phyloP scores from a whole-genome alignment of 805 yeast species.

The Zygoascus biomembranicola region DNA sequence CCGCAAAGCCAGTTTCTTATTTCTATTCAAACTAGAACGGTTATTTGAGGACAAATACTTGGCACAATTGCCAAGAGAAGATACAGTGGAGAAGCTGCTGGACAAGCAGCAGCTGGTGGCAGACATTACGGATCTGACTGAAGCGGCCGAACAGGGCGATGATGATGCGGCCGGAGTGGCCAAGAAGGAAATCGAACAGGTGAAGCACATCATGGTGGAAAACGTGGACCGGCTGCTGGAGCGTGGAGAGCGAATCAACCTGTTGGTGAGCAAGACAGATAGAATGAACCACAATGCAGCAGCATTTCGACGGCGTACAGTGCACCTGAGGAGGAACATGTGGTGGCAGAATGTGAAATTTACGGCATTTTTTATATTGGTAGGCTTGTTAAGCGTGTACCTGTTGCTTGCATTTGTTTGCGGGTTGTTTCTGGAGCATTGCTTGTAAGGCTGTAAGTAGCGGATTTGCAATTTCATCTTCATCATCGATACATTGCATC shows the following conservation, averaged over 20 bases:
- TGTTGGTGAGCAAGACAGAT: slow-evolving; percentile 72
- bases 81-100: neutral
- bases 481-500: no score
- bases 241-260: slow-evolving; percentile 69
- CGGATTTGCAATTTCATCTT: no score
- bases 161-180: slow-evolving; percentile 23
- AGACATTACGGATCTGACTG: neutral
- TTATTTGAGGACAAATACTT: slow-evolving; percentile 4
- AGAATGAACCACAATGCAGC: slow-evolving; percentile 57
- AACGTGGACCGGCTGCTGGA: slow-evolving; percentile 63
- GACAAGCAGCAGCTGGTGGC: neutral
- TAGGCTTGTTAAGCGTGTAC: neutral
- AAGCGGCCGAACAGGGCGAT: slow-evolving; percentile 14
- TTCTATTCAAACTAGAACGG: slow-evolving; percentile 17
- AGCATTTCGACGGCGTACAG: slow-evolving; percentile 63
- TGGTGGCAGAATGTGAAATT: slow-evolving; percentile 49
- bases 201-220: slow-evolving; percentile 60
- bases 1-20: slow-evolving; percentile 19
- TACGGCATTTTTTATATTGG: slow-evolving; percentile 3
- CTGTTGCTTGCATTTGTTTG: slow-evolving; percentile 2
- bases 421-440: neutral
- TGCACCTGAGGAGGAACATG: slow-evolving; percentile 51
- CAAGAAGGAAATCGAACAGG: slow-evolving; percentile 49
- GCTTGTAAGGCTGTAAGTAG: neutral
- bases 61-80: neutral